phyloP scores from a whole-genome alignment of 2,329 filamentous ascomycete genomes.

The Pyrenophora seminiperda region DNA sequence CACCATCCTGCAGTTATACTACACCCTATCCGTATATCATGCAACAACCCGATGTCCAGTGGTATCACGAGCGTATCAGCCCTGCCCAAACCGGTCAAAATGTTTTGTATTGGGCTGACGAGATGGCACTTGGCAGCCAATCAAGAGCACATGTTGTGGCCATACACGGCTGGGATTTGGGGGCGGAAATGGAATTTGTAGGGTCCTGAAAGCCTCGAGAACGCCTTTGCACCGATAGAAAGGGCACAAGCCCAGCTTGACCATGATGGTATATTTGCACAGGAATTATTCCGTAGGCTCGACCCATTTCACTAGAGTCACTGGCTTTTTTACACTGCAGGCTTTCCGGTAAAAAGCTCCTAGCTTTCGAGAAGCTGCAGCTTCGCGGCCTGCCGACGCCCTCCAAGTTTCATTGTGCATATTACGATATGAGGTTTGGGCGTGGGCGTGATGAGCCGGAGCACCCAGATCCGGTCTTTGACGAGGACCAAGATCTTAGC shows the following conservation, averaged over 20 bases:
- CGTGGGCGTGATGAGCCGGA: neutral
- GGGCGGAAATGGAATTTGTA: neutral
- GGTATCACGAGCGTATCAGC: neutral
- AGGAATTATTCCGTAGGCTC: neutral
- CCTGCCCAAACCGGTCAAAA: slow-evolving; percentile 1
- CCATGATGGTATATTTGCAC: neutral
- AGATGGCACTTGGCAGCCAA: slow-evolving; percentile 1
- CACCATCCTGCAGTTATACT: neutral
- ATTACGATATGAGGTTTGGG: neutral
- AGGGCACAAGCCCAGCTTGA: neutral
- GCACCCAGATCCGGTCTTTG: neutral
- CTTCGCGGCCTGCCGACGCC: neutral
- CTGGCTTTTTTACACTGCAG: neutral
- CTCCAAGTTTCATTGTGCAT: neutral
- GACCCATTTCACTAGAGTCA: neutral
- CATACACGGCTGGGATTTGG: neutral
- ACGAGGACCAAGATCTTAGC: slow-evolving; percentile 15
- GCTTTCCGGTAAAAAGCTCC: neutral
- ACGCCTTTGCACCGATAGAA: neutral
- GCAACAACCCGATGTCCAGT: neutral
- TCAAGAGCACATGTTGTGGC: neutral
- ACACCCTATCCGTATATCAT: neutral
- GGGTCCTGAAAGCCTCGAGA: neutral
- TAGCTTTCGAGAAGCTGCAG: neutral
- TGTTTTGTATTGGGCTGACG: neutral